Conservation (phyloP, 306 rosid genomes). For the Cyclanthera cordifolia region DNA sequence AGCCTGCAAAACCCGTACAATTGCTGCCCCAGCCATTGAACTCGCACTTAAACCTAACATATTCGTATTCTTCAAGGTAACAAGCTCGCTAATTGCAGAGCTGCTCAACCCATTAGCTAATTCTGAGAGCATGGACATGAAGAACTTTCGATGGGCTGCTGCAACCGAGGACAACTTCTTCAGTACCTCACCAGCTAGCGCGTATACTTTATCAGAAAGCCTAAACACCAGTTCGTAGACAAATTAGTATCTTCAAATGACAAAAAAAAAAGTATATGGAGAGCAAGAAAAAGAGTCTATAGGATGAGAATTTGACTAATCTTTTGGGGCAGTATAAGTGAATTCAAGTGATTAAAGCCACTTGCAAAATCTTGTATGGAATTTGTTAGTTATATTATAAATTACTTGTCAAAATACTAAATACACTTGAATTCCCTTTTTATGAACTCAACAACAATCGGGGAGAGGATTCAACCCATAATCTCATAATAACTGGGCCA, state of each 20-base stretch:
- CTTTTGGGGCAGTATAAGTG: not conserved
- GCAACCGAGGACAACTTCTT: conserved; percentile 74
- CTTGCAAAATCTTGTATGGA: not conserved
- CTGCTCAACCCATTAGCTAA: conserved; percentile 68
- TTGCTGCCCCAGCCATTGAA: conserved; percentile 96
- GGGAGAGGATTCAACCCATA: too few relatives aligned
- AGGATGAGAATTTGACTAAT: not conserved
- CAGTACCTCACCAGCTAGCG: conserved; percentile 78
- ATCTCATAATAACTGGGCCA: too few relatives aligned
- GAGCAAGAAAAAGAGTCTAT: not conserved
- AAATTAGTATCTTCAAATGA: conserved; percentile 20
- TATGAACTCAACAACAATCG: too few relatives aligned
- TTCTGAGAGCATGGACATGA: conserved; percentile 57
- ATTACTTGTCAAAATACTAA: not conserved
- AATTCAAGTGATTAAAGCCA: not conserved
- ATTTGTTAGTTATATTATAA: not conserved
- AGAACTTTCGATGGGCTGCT: conserved; percentile 63
- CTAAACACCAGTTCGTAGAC: conserved; percentile 30
- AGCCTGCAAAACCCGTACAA: conserved; percentile 80
- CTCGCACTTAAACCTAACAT: conserved; percentile 95
- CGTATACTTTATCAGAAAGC: conserved; percentile 91
- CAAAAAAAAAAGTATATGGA: not conserved
- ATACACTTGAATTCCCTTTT: not conserved
- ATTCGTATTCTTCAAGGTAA: conserved; percentile 74
- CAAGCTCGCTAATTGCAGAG: conserved; percentile 83